Evolutionary conservation across 495 filamentous ascomycete species (phyloP), one percentile per base, ranked within the genome.

Genomic region (Talaromyces trachyspermus): DNA sequence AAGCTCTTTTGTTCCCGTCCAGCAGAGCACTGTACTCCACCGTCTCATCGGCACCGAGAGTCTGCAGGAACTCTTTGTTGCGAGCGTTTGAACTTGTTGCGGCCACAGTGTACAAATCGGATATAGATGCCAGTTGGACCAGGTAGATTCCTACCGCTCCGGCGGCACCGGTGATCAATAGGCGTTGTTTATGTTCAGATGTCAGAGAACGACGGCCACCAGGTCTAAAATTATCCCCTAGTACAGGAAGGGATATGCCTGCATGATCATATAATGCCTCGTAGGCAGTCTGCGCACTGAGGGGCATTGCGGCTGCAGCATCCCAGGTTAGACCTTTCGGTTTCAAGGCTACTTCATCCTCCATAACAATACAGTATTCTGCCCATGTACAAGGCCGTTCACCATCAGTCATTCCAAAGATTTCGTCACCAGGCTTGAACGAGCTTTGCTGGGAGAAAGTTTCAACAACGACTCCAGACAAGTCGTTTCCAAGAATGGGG

Each of bases 401-500:
- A 11, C 57, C 35, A 25, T 51, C 7, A 1, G 55, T 40, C 59
- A 68, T 64, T 11, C 64, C 64, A 48, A 61, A 68, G 37, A 69
- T 55, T 18, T 60, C 54, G 43, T 64, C 62, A 39, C 64, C 64
- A 18, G 51, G 49, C 15, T 56, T 44, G 40, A 64, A 61, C 2
- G 42, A 47, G 24, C 24, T 46, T 12, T 39, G 37, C 2, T 37
- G 2, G 24, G 40, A 24, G 29, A 48, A 54, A 8, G 52, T 57
- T 27, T 54, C 56, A 5, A 50, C 50, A 1, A 76, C 64, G 1
- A 50, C 65, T 6, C 71, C 74, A 9, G 73, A 50, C 45, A 77
- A 61, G 54, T 77, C 74, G 54, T 65, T 58, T 33, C 71, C 74
- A 1, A 63, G 59, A 24, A 63, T 65, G 37, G 45, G 4, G 46